Evolutionary conservation across 108 stramenopile genomes (phyloP).

Genomic region (Skeletonema menzelii): DNA sequence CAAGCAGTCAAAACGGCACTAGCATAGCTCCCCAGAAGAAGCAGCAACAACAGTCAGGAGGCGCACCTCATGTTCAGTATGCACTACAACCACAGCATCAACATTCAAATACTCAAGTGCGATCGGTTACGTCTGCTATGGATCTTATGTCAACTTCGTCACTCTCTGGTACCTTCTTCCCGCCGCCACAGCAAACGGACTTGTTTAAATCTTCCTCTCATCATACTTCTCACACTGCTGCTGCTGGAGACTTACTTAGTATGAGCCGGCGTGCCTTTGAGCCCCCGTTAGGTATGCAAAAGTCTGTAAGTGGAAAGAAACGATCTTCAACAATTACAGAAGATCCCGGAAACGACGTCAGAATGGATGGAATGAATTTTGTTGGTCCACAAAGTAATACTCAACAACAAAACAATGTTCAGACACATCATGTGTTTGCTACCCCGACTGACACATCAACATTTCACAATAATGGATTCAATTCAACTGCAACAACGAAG

Average conservation of each 20-base stretch:
- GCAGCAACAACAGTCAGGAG: not conserved
- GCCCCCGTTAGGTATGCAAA: not conserved
- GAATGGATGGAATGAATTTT: not conserved
- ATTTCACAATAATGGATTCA: not conserved
- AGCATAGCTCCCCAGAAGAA: not conserved
- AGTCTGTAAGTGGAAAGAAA: constrained; percentile 7
- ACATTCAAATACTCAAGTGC: not conserved
- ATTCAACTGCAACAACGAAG: not conserved
- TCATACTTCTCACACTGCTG: constrained; percentile 41
- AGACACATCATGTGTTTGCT: not conserved
- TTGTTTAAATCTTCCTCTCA: constrained; percentile 42
- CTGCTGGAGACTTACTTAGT: constrained; percentile 40
- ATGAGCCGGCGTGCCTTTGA: constrained; percentile 36
- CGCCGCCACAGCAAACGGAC: not conserved
- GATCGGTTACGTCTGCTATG: not conserved
- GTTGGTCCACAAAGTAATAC: not conserved
- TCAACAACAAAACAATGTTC: not conserved
- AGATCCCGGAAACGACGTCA: not conserved
- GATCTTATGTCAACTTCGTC: not conserved
- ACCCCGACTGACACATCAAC: not conserved
- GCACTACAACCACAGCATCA: not conserved
- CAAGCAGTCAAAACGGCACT: not conserved
- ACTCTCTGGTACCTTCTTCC: not conserved
- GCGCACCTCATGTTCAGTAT: not conserved
- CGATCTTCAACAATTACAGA: constrained; percentile 15